Conservation (phyloP, 2,329 filamentous ascomycete species). For the Neodidymelliopsis sp. region DNA sequence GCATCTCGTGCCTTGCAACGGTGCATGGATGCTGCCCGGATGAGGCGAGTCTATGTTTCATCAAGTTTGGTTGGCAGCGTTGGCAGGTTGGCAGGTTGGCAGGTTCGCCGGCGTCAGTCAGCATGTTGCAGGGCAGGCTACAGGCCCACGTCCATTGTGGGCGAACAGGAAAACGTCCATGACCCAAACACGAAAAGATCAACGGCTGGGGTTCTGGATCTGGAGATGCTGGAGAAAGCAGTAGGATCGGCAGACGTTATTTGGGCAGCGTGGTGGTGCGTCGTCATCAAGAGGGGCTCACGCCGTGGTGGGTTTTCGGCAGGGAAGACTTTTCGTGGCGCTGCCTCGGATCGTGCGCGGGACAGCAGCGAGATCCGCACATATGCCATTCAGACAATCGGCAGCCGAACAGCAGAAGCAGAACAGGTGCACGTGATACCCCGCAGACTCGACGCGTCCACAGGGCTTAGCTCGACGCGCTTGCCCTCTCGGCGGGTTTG, state of each 20-base stretch:
- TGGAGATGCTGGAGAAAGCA: constrained; percentile 19
- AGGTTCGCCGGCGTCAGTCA: constrained; percentile 15
- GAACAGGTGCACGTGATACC: constrained; percentile 9
- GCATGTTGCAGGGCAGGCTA: constrained; percentile 8
- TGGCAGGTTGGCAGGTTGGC: constrained; percentile 18
- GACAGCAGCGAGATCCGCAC: constrained; percentile 21
- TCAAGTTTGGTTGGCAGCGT: constrained; percentile 4
- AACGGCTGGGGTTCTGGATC: constrained; percentile 17
- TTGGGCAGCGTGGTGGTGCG: constrained; percentile 3
- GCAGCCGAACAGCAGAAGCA: constrained; percentile 1
- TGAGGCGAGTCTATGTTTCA: constrained; percentile 11
- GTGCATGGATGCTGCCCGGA: constrained; percentile 3
- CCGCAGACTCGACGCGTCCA: constrained; percentile 12
- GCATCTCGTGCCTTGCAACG: constrained; percentile 5
- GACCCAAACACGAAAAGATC: constrained; percentile 15
- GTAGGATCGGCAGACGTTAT: constrained; percentile 11
- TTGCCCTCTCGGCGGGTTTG: constrained; percentile 9
- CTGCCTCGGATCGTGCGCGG: constrained; percentile 15
- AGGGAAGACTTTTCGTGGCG: constrained; percentile 22
- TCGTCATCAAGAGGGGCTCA: constrained; percentile 20
- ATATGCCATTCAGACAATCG: no score
- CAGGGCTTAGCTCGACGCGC: constrained; percentile 10
- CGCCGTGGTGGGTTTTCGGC: constrained; percentile 9
- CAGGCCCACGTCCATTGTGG: no score
- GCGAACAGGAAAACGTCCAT: background rate